phyloP scores from a whole-genome alignment of 2,329 filamentous ascomycete genomes.

The Diaporthe amygdali region DNA sequence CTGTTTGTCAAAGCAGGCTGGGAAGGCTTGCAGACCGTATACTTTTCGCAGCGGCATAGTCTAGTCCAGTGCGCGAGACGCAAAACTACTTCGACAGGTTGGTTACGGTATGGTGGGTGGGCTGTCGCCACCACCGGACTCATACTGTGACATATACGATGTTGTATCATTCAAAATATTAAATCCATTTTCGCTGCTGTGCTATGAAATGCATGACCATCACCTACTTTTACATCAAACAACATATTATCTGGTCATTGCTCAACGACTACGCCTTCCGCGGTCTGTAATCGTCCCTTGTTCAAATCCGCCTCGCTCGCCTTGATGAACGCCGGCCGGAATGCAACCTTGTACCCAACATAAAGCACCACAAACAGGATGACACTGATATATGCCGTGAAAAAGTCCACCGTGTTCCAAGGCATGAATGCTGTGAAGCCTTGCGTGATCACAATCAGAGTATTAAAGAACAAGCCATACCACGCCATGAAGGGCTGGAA shows the following conservation, averaged over 20 bases:
- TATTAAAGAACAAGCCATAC: slow-evolving; percentile 70
- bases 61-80: neutral
- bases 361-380: slow-evolving; percentile 67
- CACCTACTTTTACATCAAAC: neutral
- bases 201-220: neutral
- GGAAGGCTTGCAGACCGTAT: neutral
- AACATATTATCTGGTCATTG: neutral
- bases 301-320: slow-evolving; percentile 30
- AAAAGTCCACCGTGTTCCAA: slow-evolving; percentile 66
- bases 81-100: neutral
- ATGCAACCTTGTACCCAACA: slow-evolving; percentile 61
- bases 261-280: neutral
- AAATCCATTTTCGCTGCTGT: neutral
- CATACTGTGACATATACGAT: neutral
- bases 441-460: slow-evolving; percentile 69
- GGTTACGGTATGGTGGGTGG: no score
- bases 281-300: slow-evolving; percentile 26
- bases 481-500: slow-evolving; percentile 68
- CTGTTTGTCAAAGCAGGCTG: neutral
- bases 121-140: neutral
- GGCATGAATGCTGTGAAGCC: slow-evolving; percentile 72
- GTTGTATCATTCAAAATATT: neutral
- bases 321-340: slow-evolving; percentile 34
- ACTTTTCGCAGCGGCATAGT: neutral
- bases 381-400: slow-evolving; percentile 68